These are phyloP conservation scores for Glycine soja DNA, from an alignment of 306 rosid genomes.

Conservation along the genomic window DNA sequence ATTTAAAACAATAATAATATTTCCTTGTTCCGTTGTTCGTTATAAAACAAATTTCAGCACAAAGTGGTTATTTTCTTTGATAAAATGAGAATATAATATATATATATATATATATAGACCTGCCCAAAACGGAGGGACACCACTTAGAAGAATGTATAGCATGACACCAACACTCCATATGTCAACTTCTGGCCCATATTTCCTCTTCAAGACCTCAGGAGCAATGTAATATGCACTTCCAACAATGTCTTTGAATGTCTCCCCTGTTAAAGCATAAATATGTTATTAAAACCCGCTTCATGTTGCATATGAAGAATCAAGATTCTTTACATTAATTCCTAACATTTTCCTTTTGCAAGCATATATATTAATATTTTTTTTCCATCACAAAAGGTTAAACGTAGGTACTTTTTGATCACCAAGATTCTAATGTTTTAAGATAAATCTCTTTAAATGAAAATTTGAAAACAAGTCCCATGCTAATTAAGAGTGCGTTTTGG, in stretches of 20 bases:
- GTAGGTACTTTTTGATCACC: not conserved
- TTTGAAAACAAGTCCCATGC: not conserved
- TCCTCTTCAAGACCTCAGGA: slow-evolving; percentile 83
- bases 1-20: not conserved
- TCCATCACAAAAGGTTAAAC: not conserved
- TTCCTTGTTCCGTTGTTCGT: not conserved
- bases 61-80: not conserved
- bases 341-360: not conserved
- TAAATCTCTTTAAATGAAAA: not conserved
- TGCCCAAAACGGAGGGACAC: slow-evolving; percentile 95
- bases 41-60: not conserved
- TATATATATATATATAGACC: slow-evolving; percentile 52
- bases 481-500: too few species aligned
- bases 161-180: slow-evolving; percentile 95
- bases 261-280: slow-evolving; percentile 59
- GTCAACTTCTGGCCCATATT: slow-evolving; percentile 86
- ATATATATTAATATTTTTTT: not conserved
- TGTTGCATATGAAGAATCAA: not conserved
- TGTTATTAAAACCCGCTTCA: slow-evolving; percentile 7
- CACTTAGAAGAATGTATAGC: slow-evolving; percentile 79
- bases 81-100: not conserved
- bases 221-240: slow-evolving; percentile 95
- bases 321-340: not conserved
- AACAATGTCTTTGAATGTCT: slow-evolving; percentile 76
- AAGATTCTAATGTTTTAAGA: not conserved